These are phyloP conservation scores for Talaromyces piceae DNA, from an alignment of 2,329 filamentous ascomycete genomes.

Conservation along the genomic window DNA sequence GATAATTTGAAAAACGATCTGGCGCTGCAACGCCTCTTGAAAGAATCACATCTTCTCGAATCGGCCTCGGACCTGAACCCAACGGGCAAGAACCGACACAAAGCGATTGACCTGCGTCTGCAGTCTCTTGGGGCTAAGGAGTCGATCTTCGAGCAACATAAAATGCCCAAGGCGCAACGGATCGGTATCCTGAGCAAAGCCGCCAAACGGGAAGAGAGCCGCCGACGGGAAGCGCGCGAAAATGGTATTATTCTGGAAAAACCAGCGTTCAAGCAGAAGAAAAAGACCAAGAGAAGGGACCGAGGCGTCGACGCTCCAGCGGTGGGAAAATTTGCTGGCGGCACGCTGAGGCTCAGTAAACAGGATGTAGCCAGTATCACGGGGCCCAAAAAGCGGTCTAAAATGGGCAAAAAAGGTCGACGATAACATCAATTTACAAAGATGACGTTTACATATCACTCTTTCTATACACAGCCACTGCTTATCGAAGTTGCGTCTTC, in stretches of 20 bases:
- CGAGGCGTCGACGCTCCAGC: constrained; percentile 65
- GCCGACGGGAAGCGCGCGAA: constrained; percentile 74
- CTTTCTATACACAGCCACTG: neutral
- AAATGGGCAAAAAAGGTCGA: constrained; percentile 28
- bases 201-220: constrained; percentile 57
- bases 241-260: constrained; percentile 83
- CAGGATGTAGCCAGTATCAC: constrained; percentile 68
- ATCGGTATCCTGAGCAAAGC: constrained; percentile 74
- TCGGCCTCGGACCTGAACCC: constrained; percentile 48
- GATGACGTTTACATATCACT: neutral
- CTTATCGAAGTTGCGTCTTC: no score
- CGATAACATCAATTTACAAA: constrained; percentile 14
- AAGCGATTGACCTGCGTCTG: constrained; percentile 75
- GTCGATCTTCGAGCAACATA: constrained; percentile 68
- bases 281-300: constrained; percentile 43
- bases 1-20: constrained; percentile 82
- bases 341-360: constrained; percentile 70
- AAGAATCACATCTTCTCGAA: constrained; percentile 82
- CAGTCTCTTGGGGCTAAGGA: constrained; percentile 71
- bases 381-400: constrained; percentile 36
- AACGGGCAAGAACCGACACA: constrained; percentile 66
- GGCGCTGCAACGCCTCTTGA: constrained; percentile 79
- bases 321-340: constrained; percentile 72
- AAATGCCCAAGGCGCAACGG: constrained; percentile 81
- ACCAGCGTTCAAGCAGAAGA: constrained; percentile 28